phyloP scores from a whole-genome alignment of 768 basidiomycete genomes.

The Boletus barrowsii region DNA sequence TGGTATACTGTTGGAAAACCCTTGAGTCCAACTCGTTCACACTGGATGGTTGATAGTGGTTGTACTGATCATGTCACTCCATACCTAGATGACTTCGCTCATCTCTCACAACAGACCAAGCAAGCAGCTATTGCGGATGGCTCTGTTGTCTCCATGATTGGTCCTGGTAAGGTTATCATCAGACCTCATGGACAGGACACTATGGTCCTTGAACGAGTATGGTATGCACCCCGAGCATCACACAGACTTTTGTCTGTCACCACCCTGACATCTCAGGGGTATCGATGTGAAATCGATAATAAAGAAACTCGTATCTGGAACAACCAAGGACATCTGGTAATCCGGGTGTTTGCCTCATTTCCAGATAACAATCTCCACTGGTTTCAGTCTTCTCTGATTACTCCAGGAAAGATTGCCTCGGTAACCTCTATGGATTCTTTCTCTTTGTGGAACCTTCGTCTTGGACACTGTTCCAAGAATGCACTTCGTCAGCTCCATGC shows the following conservation, averaged over 20 bases:
- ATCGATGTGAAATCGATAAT: neutral
- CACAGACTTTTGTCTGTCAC: neutral
- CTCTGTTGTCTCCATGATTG: neutral
- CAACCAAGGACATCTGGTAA: neutral
- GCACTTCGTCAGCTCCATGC: neutral
- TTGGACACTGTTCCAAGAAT: neutral
- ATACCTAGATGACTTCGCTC: neutral
- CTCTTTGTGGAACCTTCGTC: neutral
- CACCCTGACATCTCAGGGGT: neutral
- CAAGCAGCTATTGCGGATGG: neutral
- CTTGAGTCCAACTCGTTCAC: too few relatives aligned
- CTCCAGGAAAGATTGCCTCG: too few relatives aligned
- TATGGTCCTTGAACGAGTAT: neutral
- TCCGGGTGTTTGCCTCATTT: neutral
- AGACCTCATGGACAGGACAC: neutral
- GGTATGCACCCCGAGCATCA: neutral
- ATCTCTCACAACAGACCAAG: neutral
- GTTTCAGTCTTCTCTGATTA: neutral
- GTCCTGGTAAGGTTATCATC: neutral
- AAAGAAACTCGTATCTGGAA: neutral
- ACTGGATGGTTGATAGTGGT: neutral
- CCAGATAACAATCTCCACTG: neutral
- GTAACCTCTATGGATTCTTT: neutral
- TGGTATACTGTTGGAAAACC: too few relatives aligned
- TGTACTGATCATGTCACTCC: neutral